Evolutionary conservation across 495 filamentous ascomycete genomes (phyloP), one percentile per base, ranked within the genome.

Genomic region (Aspergillus steynii): DNA sequence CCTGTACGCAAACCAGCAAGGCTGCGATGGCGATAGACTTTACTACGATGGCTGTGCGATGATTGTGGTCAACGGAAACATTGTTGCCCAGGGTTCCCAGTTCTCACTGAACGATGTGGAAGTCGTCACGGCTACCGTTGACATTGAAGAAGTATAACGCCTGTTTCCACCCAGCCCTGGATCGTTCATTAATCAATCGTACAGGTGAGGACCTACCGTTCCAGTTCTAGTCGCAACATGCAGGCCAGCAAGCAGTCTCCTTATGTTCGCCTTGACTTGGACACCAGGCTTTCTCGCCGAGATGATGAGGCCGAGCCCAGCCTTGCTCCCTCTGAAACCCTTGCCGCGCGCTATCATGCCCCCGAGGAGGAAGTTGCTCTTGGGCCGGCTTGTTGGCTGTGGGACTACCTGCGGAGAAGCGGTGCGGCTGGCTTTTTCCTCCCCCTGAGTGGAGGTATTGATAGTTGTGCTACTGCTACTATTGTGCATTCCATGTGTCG

Each of bases 91-190:
- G 73, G 86, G 83, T 29, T 83, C 83, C 2, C 90, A 92, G 68
- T 96, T 93, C 73, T 86, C 80, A 6, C 72, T 96, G 15, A 83
- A 86, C 29, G 92, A 95, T 60, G 89, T 95, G n/a, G 92, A 96
- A 67, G 90, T 96, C 12, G 74, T 91, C 37, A 90, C 87, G 3
- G 92, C 92, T 7, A 92, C 89, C 3, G 81, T 93, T 3, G 92
- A 96, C 60, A 80, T 96, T 3, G 90, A 94, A 67, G 87, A 91
- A 59, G 89, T 94, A 4, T 70, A 88, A 1, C 28, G 29, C 1
- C 26, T 20, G 71, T 74, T 1, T 15, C 15, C 29, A 9, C 25
- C 15, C 27, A 12, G 10, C 0, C 1, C 29, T 32, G 2, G 4
- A 7, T 3, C 47, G 9, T 28, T 28, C 14, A 46, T 62, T 56